Conservation (phyloP, 164 flowering plant species). For the Magnolia kwangsiensis region DNA sequence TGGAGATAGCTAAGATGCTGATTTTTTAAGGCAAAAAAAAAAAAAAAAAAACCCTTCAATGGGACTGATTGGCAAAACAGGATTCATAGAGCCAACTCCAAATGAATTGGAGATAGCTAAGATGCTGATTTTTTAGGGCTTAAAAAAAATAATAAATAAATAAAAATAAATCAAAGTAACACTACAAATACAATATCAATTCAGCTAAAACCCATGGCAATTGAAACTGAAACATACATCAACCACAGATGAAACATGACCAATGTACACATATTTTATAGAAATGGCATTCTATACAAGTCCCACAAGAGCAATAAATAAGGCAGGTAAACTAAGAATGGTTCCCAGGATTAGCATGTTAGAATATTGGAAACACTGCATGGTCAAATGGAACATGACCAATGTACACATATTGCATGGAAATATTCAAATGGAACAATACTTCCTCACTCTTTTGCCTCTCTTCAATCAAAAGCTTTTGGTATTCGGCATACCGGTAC, state of each 20-base stretch:
- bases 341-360: background rate
- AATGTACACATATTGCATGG: background rate
- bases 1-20: too few relatives aligned
- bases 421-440: background rate
- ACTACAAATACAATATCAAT: background rate
- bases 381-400: too few relatives aligned
- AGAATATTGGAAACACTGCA: background rate
- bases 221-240: background rate
- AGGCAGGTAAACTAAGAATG: background rate
- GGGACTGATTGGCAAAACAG: too few relatives aligned
- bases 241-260: background rate
- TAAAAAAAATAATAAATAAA: too few relatives aligned
- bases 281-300: background rate
- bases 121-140: too few relatives aligned
- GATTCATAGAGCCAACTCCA: too few relatives aligned
- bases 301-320: background rate
- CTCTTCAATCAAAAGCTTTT: conserved; percentile 51
- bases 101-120: too few relatives aligned
- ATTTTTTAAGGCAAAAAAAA: too few relatives aligned
- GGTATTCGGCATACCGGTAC: conserved; percentile 31
- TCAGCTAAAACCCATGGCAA: background rate
- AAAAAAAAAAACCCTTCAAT: too few relatives aligned
- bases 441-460: conserved; percentile 50
- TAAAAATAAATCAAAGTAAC: background rate
- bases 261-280: background rate